phyloP scores from a whole-genome alignment of 176 grass and related monocot species.

The Lolium perenne region DNA sequence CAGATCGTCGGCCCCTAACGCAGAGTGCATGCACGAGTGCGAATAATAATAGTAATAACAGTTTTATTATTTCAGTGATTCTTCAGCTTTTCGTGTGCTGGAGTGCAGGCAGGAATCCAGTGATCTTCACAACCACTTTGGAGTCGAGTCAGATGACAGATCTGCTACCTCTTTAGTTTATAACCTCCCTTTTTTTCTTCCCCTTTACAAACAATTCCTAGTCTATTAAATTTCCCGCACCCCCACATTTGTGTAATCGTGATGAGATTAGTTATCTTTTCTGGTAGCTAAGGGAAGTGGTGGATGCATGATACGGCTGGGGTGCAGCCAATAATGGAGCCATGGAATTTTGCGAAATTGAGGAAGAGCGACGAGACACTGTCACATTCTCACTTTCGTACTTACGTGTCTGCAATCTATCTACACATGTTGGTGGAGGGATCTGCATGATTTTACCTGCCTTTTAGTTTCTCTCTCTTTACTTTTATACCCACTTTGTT shows the following conservation, averaged over 20 bases:
- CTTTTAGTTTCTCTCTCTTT: background rate
- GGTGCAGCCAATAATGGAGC: constrained; percentile 50
- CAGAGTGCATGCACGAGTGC: constrained; percentile 42
- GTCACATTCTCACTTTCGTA: background rate
- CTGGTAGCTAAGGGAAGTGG: too few species aligned
- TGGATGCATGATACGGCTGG: background rate
- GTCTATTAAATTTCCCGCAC: too few species aligned
- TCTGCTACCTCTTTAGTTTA: too few species aligned
- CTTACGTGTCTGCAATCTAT: constrained; percentile 4
- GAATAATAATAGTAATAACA: background rate
- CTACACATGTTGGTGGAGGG: background rate
- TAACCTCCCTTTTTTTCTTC: too few species aligned
- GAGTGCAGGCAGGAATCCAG: background rate
- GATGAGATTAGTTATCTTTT: too few species aligned
- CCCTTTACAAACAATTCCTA: too few species aligned
- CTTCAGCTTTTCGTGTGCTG: background rate
- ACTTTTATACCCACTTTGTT: background rate
- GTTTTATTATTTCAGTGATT: background rate
- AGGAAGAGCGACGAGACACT: background rate
- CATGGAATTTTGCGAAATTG: background rate
- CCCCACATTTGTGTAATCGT: too few species aligned
- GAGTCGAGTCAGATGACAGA: background rate
- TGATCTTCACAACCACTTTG: constrained; percentile 15
- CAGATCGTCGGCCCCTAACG: constrained; percentile 21
- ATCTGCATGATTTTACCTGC: constrained; percentile 11